These are phyloP conservation scores for Rhizopogon vesiculosus DNA, from an alignment of 768 basidiomycete species.

Conservation along the genomic window DNA sequence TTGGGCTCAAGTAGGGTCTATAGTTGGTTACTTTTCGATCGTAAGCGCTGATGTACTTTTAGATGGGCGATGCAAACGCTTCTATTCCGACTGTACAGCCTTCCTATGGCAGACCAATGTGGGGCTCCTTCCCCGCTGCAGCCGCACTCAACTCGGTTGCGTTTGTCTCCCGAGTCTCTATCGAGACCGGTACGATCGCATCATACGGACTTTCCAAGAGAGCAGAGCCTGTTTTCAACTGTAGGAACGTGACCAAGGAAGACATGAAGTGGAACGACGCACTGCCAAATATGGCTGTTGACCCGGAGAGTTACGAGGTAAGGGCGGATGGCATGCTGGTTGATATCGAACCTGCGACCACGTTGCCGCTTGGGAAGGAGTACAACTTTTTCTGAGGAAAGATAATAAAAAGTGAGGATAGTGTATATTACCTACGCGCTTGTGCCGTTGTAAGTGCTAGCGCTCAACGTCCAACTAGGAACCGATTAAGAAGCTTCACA, in stretches of 20 bases:
- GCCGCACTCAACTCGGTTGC: slow-evolving; percentile 82
- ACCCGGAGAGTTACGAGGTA: slow-evolving; percentile 91
- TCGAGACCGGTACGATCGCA: slow-evolving; percentile 52
- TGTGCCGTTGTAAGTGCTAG: neutral
- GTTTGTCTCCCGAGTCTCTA: slow-evolving; percentile 78
- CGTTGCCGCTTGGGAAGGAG: slow-evolving; percentile 59
- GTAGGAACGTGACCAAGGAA: slow-evolving; percentile 72
- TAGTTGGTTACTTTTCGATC: neutral
- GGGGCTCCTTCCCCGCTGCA: slow-evolving; percentile 74
- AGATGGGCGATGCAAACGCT: slow-evolving; percentile 97
- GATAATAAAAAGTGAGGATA: neutral
- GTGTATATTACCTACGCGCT: neutral
- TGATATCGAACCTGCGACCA: slow-evolving; percentile 71
- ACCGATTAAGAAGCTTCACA: neutral
- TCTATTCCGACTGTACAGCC: slow-evolving; percentile 97
- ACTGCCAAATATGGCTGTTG: slow-evolving; percentile 81
- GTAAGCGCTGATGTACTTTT: neutral
- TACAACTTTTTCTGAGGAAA: slow-evolving; percentile 75
- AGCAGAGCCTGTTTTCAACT: slow-evolving; percentile 69
- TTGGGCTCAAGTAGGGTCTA: slow-evolving; percentile 68
- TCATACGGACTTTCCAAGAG: slow-evolving; percentile 70
- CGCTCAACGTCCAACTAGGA: too few species aligned
- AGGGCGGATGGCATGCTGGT: slow-evolving; percentile 68
- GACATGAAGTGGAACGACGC: slow-evolving; percentile 93
- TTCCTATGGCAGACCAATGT: slow-evolving; percentile 84